These are phyloP conservation scores for Sindora glabra DNA, from an alignment of 306 rosid genomes.

Conservation along the genomic window DNA sequence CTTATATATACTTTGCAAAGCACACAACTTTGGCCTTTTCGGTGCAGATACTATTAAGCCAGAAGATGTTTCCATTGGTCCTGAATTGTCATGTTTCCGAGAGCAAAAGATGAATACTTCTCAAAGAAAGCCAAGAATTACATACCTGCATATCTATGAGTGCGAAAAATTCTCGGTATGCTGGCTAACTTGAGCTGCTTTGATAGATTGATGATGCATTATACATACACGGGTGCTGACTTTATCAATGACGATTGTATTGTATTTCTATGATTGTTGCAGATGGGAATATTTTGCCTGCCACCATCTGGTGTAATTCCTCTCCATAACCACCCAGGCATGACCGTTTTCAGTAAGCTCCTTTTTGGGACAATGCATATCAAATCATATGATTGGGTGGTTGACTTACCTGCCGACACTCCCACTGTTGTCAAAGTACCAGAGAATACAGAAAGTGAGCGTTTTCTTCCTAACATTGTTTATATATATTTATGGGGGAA, in stretches of 20 bases:
- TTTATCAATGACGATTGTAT: neutral
- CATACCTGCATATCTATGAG: constrained; percentile 67
- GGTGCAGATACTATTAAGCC: constrained; percentile 60
- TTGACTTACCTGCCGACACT: constrained; percentile 29
- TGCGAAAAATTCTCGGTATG: constrained; percentile 72
- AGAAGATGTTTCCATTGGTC: constrained; percentile 60
- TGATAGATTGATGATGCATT: neutral
- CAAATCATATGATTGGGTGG: constrained; percentile 90
- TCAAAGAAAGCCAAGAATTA: constrained; percentile 40
- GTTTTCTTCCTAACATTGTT: neutral
- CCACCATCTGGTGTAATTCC: constrained; percentile 95
- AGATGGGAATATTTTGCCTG: constrained; percentile 95
- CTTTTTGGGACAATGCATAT: constrained; percentile 93
- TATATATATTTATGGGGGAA: no score
- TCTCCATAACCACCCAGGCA: constrained; percentile 94
- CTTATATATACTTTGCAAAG: neutral
- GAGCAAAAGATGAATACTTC: constrained; percentile 1
- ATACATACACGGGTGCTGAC: neutral
- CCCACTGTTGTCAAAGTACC: constrained; percentile 30
- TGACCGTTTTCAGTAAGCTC: constrained; percentile 94
- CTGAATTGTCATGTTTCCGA: constrained; percentile 56
- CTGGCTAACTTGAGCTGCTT: neutral
- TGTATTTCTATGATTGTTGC: constrained; percentile 2
- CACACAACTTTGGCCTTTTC: constrained; percentile 14
- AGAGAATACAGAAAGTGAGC: constrained; percentile 31